Percentiles rank a stretch among this genome's conserved stretches.
phyloP scores from a whole-genome alignment of 371 early-diverging fungal species.

The Lichtheimia ornata region DNA sequence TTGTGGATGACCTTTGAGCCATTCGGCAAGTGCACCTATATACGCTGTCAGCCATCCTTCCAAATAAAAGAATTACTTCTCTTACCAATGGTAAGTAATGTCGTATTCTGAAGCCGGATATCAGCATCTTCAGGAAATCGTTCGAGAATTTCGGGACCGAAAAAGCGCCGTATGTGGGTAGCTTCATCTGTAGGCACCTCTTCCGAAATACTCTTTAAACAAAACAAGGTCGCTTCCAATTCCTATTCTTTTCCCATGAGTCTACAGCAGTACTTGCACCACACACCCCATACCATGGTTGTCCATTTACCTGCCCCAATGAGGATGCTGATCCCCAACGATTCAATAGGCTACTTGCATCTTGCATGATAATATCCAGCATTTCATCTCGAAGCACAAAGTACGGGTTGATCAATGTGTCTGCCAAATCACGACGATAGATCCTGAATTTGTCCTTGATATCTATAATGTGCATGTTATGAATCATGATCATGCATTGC shows the following conservation, averaged over 20 bases:
- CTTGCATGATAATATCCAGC: constrained; percentile 58
- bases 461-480: constrained; percentile 29
- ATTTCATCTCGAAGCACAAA: constrained; percentile 69
- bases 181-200: constrained; percentile 60
- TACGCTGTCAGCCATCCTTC: not conserved
- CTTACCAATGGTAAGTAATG: constrained; percentile 53
- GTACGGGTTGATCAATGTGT: constrained; percentile 74
- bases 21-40: constrained; percentile 71
- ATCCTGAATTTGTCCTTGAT: constrained; percentile 63
- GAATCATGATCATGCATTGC: not conserved
- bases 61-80: not conserved
- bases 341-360: constrained; percentile 44
- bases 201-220: constrained; percentile 71
- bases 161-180: constrained; percentile 57
- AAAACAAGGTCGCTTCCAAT: constrained; percentile 67
- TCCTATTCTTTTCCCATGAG: constrained; percentile 19
- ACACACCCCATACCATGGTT: no score
- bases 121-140: constrained; percentile 40
- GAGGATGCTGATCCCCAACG: constrained; percentile 19
- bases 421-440: constrained; percentile 76
- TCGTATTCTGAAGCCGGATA: constrained; percentile 51
- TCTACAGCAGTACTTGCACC: not conserved
- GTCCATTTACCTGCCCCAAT: no score
- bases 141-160: constrained; percentile 60
- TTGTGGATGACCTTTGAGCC: constrained; percentile 69